Evolutionary conservation across 495 filamentous ascomycete genomes (phyloP).

Genomic region (Glarea lozoyensis): DNA sequence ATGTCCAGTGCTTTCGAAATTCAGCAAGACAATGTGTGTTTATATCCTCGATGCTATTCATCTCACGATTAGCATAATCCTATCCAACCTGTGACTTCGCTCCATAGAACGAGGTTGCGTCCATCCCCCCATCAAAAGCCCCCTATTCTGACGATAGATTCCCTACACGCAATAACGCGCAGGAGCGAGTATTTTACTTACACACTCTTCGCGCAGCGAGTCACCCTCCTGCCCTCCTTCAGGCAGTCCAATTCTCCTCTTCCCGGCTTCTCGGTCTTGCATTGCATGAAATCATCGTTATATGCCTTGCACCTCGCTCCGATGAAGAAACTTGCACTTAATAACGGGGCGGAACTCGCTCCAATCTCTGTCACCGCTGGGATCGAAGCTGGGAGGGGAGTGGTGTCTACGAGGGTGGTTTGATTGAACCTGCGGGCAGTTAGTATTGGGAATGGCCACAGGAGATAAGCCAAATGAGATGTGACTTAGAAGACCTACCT

Average conservation of each 20-base stretch:
- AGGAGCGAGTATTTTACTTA: too few relatives aligned
- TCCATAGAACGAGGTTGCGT: too few relatives aligned
- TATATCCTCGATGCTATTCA: conserved; percentile 75
- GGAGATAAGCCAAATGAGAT: too few relatives aligned
- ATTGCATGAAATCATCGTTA: conserved; percentile 99
- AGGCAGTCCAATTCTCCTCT: conserved; percentile 89
- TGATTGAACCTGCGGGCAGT: conserved; percentile 98
- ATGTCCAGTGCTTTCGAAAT: conserved; percentile 90
- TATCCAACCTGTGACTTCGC: background rate
- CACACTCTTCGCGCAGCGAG: conserved; percentile 92
- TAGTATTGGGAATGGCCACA: too few relatives aligned
- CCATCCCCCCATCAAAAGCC: background rate
- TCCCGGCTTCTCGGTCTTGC: conserved; percentile 84
- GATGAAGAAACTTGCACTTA: conserved; percentile 94
- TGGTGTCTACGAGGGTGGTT: conserved; percentile 86
- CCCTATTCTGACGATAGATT: background rate
- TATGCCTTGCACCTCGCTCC: conserved; percentile 87
- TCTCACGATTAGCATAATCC: background rate
- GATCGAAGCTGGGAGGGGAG: conserved; percentile 84
- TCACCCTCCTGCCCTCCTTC: conserved; percentile 93
- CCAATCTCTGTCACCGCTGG: conserved; percentile 89
- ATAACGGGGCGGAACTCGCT: conserved; percentile 78
- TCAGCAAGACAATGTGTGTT: conserved; percentile 87
- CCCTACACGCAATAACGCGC: too few relatives aligned
- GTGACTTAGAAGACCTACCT: too few relatives aligned